phyloP scores from a whole-genome alignment of 345 rosid species.

The Salix caprea region DNA sequence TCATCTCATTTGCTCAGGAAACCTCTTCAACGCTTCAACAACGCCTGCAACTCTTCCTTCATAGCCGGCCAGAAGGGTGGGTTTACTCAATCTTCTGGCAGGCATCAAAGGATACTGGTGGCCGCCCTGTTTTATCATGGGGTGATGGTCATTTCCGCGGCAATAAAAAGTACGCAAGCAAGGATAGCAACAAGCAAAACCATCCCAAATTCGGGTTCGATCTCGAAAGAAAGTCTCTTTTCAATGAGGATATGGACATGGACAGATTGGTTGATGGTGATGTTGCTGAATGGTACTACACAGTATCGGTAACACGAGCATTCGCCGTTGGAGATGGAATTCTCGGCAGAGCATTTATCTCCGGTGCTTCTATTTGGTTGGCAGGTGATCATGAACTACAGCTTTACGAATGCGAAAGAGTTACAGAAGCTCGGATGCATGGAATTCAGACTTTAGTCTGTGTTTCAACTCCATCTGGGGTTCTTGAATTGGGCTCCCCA shows the following conservation, averaged over 20 bases:
- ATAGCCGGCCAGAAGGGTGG: conserved; percentile 50
- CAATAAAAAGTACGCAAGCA: conserved; percentile 14
- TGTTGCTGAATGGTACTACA: conserved; percentile 40
- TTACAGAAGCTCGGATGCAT: conserved; percentile 40
- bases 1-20: conserved; percentile 14
- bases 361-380: conserved; percentile 39
- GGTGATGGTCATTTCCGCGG: conserved; percentile 45
- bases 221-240: conserved; percentile 21
- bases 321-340: conserved; percentile 32
- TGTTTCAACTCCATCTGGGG: conserved; percentile 41
- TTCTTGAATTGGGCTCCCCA: conserved; percentile 54
- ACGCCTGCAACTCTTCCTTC: conserved; percentile 43
- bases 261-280: conserved; percentile 24
- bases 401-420: conserved; percentile 39
- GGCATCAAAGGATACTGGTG: conserved; percentile 31
- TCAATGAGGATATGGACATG: conserved; percentile 26
- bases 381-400: conserved; percentile 30
- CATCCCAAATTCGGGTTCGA: conserved; percentile 12
- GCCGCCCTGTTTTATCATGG: conserved; percentile 34
- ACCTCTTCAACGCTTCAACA: conserved; percentile 38
- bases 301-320: conserved; percentile 32
- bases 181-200: conserved; percentile 1
- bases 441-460: conserved; percentile 48
- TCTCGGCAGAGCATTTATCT: conserved; percentile 33
- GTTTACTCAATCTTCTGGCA: conserved; percentile 62